Evolutionary conservation across 441 rosid species (phyloP), one percentile per base, ranked within the genome.

Genomic region (Biscutella laevigata): DNA sequence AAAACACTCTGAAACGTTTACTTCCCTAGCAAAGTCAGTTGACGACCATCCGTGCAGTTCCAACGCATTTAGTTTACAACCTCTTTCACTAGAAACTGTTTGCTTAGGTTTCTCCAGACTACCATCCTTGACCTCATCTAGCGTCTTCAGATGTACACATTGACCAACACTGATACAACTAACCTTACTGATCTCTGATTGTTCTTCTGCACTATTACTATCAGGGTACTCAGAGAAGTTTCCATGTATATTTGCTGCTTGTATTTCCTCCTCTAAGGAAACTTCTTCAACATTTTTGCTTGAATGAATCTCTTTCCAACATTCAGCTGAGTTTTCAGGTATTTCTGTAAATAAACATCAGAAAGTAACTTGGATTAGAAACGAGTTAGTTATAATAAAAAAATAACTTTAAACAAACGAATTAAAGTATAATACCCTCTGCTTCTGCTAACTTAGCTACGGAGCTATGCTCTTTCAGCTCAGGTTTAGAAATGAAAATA

Each of bases 121-220:
- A 7, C 16, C 53, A 44, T 43, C 52, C 17, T 33, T 25, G 52
- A 44, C 42, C 52, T 57, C 52, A 25, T 44, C 46, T 15, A 19
- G n/a, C 2, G 4, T 17, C 22, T 46, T 54, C 45, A 7, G 7
- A 7, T 46, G 4, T 17, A 27, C 54, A 46, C 38, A 27, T 35
- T 36, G 38, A 35, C 22, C 46, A 15, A 5, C 19, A 44, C 17
- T 25, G 50, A 43, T 56, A 32, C 33, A 25, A 14, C 17, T 26
- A 58, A 19, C 29, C 30, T 25, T 25, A 6, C n/a, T 34, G 15
- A 34, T 34, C 52, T 41, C 52, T n/a, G n/a, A 7, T 29, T 5
- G 24, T 34, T 41, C n/a, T n/a, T n/a, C n/a, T n/a, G n/a, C n/a
- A n/a, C n/a, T n/a, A n/a, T n/a, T n/a, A n/a, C n/a, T n/a, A n/a